Evolutionary conservation across 331 rosid genomes (phyloP).

Genomic region (Ulmus americana): DNA sequence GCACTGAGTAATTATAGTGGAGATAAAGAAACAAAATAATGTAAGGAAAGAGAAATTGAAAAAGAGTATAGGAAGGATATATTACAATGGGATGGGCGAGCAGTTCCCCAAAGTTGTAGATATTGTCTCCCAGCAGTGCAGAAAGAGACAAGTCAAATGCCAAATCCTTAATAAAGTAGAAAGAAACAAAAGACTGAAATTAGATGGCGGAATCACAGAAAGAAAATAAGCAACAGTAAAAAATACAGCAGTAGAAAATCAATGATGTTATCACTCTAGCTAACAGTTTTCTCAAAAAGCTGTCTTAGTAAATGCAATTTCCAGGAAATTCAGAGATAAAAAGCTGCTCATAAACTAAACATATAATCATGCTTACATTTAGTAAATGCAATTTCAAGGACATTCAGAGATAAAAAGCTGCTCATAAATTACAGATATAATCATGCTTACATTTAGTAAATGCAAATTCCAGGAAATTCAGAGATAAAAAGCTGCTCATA

Average conservation of each 20-base stretch:
- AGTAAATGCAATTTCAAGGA: not conserved
- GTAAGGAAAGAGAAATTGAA: not conserved
- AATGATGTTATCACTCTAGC: not conserved
- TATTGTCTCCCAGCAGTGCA: slow-evolving; percentile 93
- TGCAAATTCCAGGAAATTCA: not conserved
- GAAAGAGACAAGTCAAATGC: slow-evolving; percentile 96
- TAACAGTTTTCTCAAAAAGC: not conserved
- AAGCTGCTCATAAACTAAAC: not conserved
- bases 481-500: not conserved
- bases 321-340: not conserved
- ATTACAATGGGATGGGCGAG: slow-evolving; percentile 98
- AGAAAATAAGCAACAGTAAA: not conserved
- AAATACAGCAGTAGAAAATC: not conserved
- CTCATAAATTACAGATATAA: not conserved
- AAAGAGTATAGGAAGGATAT: slow-evolving; percentile 2
- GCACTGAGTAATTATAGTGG: not conserved
- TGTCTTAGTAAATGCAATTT: not conserved
- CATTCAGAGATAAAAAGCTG: not conserved
- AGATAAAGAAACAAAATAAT: not conserved
- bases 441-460: not conserved
- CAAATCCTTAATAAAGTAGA: slow-evolving; percentile 56
- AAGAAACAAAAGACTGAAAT: slow-evolving; percentile 7
- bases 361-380: not conserved
- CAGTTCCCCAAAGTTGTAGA: slow-evolving; percentile 95
- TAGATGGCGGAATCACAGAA: slow-evolving; percentile 12